These are phyloP conservation scores for Gnetum montanum DNA, from an alignment of 75 land plant genomes.

Conservation along the genomic window DNA sequence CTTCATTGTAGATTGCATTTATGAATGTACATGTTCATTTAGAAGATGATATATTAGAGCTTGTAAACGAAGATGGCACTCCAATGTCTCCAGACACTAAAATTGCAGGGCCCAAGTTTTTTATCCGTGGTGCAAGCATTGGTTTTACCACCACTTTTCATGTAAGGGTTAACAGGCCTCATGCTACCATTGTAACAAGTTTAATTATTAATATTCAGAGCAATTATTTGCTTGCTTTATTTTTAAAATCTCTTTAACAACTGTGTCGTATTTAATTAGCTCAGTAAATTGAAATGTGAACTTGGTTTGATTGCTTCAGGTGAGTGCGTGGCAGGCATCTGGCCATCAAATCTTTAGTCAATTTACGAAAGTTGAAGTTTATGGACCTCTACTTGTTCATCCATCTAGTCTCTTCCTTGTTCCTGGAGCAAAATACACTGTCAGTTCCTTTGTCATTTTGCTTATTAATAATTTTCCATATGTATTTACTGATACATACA, in stretches of 20 bases:
- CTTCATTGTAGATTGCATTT: slow-evolving; percentile 39
- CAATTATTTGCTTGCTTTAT: too few relatives aligned
- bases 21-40: slow-evolving; percentile 76
- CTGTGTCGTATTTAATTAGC: too few relatives aligned
- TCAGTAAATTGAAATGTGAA: too few relatives aligned
- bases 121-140: slow-evolving; percentile 49
- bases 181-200: neutral
- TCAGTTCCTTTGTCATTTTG: slow-evolving; percentile 16
- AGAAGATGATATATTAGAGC: slow-evolving; percentile 58
- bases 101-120: slow-evolving; percentile 23
- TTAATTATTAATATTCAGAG: too few relatives aligned
- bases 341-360: slow-evolving; percentile 73
- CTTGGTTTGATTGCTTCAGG: slow-evolving; percentile 47
- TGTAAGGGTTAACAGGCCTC: slow-evolving; percentile 73
- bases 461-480: too few relatives aligned
- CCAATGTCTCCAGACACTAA: slow-evolving; percentile 9
- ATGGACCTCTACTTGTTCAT: slow-evolving; percentile 56
- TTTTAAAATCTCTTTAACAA: too few relatives aligned
- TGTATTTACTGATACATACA: too few relatives aligned
- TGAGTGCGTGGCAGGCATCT: slow-evolving; percentile 47
- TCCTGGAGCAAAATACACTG: slow-evolving; percentile 84
- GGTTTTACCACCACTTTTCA: slow-evolving; percentile 64
- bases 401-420: slow-evolving; percentile 60
- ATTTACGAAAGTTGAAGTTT: slow-evolving; percentile 59
- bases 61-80: slow-evolving; percentile 23